Conservation (phyloP, 306 rosid species). For the Acacia confusa region DNA sequence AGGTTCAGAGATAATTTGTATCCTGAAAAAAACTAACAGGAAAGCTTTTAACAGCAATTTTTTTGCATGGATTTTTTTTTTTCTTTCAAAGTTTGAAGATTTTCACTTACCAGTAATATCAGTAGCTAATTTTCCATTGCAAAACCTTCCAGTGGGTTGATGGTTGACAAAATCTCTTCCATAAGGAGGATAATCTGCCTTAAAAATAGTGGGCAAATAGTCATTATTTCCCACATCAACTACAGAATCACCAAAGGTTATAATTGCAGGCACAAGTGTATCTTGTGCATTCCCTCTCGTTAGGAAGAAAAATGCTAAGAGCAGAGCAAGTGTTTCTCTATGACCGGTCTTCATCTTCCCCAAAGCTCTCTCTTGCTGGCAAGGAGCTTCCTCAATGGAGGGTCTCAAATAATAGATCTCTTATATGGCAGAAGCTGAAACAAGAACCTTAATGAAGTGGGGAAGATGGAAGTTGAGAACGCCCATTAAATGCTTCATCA, state of each 20-base stretch:
- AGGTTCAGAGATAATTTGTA: neutral
- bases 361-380: neutral
- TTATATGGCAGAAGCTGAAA: conserved; percentile 38
- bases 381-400: conserved; percentile 19
- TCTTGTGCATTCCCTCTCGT: conserved; percentile 62
- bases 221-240: conserved; percentile 93
- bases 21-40: neutral
- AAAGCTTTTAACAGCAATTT: neutral
- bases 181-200: conserved; percentile 93
- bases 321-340: conserved; percentile 43
- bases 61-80: neutral
- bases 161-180: conserved; percentile 86
- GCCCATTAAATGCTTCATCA: conserved; percentile 53
- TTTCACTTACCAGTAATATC: conserved; percentile 73
- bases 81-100: neutral
- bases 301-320: conserved; percentile 41
- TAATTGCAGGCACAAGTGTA: conserved; percentile 78
- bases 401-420: conserved; percentile 8
- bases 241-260: conserved; percentile 88
- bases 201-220: conserved; percentile 73
- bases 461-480: conserved; percentile 71
- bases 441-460: conserved; percentile 48
- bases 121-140: conserved; percentile 93
- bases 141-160: conserved; percentile 91
- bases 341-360: conserved; percentile 41